Evolutionary conservation across 1,284 basidiomycete genomes (phyloP), one percentile per base, ranked within the genome.

Genomic region (Ceratobasidium sp.): DNA sequence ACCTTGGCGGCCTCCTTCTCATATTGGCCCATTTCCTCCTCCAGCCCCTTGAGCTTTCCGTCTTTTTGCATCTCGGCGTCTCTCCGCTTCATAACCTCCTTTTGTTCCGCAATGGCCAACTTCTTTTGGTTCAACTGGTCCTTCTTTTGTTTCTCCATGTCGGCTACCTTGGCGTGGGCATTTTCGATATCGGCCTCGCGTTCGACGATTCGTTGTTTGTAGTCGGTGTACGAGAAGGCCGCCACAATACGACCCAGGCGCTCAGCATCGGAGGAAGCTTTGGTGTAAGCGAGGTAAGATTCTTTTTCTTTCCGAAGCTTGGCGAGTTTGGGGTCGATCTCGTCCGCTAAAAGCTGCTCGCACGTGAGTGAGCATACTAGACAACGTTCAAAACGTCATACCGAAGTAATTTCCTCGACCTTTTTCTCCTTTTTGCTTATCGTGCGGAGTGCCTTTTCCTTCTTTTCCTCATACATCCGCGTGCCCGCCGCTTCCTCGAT

Each of bases 401-500:
- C 82, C 1, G 87, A 84, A 23, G 87, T 89, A 78, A 98, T 92
- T 80, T 98, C 96, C 75, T 94, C 91, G 26, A 99, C 93, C 77
- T 93, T 92, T 81, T 96, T 98, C 77, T 99, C 95, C 83, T 99
- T 99, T 85, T 98, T 98, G 34, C 88, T 86, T 90, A 99, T 99
- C 0, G 95, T 98, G 82, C 94, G 96, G 79, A 92, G 89, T 8
- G 97, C 97, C 80, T 98, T 98, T 78, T 98, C 96, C 81, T 99
- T 99, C 41, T 94, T 88, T 75, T 99, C 97, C 81, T 99, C 97
- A 78, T 98, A 99, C 97, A 99, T 99, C 46, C 96, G 90, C 59
- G 97, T 99, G 1, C 97, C 97, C 0, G 97, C 94, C 0, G 97
- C 97, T 81, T 99, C 97, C 81, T 99, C 97, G 12, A 99, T 95